Base-by-base conservation (phyloP, 2,329 filamentous ascomycete genomes). In the Sphaceloma murrayae region DNA sequence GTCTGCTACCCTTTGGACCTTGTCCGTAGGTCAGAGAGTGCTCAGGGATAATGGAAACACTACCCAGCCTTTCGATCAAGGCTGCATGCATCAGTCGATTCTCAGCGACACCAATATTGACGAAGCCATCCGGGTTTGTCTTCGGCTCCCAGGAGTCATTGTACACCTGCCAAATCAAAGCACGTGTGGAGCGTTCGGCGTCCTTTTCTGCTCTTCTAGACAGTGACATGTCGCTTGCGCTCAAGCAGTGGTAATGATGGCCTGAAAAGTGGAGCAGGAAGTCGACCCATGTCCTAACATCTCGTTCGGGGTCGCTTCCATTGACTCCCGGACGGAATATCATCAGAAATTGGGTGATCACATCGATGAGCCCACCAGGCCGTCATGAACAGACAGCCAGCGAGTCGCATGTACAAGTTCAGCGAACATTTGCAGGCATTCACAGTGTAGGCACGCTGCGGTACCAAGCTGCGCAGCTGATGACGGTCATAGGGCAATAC, bases 1-100 rank as follows among this genome's bases (percentile, higher is more conserved):
- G 56, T 10, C 49, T 51, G 18, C 59, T 62, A 5, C 64, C 63
- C 49, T 53, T 58, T 9, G 63, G 61, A 7, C 60, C 61, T 40
- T 62, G 60, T 24, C 59, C 58, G 51, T 72, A 72, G 40, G 60
- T 60, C 42, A 68, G 56, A 6, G 62, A 60, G 26, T 57, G 47
- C 11, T 56, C 33, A 13, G 56, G 53, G 18, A 66, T 21, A 5
- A 22, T 34, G 5, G 36, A 10, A 5, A 32, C 14, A 13, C 18
- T 19, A 8, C 11, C 10, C 5, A 45, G 34, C 10, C 31, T 14
- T 8, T 17, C 31, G 7, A 45, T 29, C 11, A 45, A 18, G 18
- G 34, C 42, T 10, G 14, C 7, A 10, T 45, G 49, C 51, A 52
- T 53, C 6, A 38, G 13, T 21, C 48, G 38, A 39, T 61, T 61